Base-by-base conservation (phyloP, 139 green algal species). In the Coelastrella sp. region DNA sequence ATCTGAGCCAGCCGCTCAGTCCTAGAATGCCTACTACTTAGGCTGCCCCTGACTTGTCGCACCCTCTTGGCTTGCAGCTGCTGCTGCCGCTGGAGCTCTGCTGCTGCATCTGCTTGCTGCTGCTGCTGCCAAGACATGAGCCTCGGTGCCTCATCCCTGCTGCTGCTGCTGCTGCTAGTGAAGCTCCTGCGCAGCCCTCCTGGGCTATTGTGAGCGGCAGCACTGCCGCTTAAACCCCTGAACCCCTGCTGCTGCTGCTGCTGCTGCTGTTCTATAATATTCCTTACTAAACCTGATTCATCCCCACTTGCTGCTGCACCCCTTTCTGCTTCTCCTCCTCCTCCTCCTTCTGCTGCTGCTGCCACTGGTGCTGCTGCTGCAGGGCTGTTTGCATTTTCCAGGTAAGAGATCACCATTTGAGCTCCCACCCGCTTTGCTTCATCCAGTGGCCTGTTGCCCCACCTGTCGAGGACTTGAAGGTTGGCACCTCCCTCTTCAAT, bases 341-440 rank as follows among this genome's bases (percentile, higher is more conserved):
- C 6, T 82, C 25, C 15, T 82, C 7, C 76, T 82, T 9, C 76
- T 82, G 76, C 76, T 74, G 81, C 81, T 86, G 81, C 81, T 70
- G 12, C 15, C 24, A 25, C 81, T 75, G 74, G 0, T 14, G 12
- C 74, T 17, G 74, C 17, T n/a, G 70, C 74, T 19, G 24, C 25
- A 59, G 74, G n/a, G 15, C 63, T 17, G 58, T 17, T 19, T 19
- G 82, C 82, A 61, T 9, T 57, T 20, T 66, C 49, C 6, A 88
- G 84, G 58, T 80, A 88, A n/a, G 24, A n/a, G 10, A 88, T 20
- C 12, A 88, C 84, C 19, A 61, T 75, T 6, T 63, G 56, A 0
- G 94, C 94, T 6, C 94, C 92, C 84, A 95, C 94, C 0, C 94
- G 81, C 0, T 81, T 68, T 0, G 94, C 93, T 83, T 96, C 94